Conservation (phyloP, 805 yeast species). For the Torulaspora gathmanii region DNA sequence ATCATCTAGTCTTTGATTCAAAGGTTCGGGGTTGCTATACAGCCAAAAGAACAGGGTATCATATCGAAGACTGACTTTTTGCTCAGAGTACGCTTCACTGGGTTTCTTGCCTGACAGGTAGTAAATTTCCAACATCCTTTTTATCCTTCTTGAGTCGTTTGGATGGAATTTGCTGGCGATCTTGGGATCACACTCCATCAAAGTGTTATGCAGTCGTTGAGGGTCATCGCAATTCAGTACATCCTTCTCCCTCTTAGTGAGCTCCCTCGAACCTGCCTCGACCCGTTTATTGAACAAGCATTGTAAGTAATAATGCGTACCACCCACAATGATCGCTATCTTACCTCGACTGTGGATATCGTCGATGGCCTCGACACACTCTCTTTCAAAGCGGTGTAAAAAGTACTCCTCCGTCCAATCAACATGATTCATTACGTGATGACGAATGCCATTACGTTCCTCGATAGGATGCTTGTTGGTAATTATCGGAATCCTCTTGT, state of each 20-base stretch:
- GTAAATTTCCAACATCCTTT: slow-evolving; percentile 77
- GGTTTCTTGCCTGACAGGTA: slow-evolving; percentile 62
- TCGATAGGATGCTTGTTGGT: slow-evolving; percentile 87
- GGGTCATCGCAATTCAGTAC: slow-evolving; percentile 49
- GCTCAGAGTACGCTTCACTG: slow-evolving; percentile 64
- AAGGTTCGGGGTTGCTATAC: slow-evolving; percentile 54
- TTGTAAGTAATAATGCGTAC: slow-evolving; percentile 91
- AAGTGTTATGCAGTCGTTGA: slow-evolving; percentile 36
- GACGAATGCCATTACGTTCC: slow-evolving; percentile 71
- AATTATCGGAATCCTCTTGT: slow-evolving; percentile 62
- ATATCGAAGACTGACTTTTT: slow-evolving; percentile 53
- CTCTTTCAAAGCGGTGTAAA: slow-evolving; percentile 71
- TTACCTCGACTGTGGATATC: slow-evolving; percentile 65
- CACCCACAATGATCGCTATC: slow-evolving; percentile 87
- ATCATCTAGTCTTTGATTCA: slow-evolving; percentile 61
- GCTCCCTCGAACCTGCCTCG: slow-evolving; percentile 5
- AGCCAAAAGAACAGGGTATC: slow-evolving; percentile 78
- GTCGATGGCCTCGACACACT: slow-evolving; percentile 57
- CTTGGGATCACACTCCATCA: slow-evolving; percentile 58
- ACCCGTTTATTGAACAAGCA: slow-evolving; percentile 63
- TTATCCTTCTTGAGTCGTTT: slow-evolving; percentile 71
- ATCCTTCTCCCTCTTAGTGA: slow-evolving; percentile 34
- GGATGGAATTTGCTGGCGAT: slow-evolving; percentile 86
- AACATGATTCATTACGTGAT: slow-evolving; percentile 84
- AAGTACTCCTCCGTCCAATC: slow-evolving; percentile 76